These are phyloP conservation scores for Glycine tomentella DNA, from an alignment of 306 rosid species.

Conservation along the genomic window DNA sequence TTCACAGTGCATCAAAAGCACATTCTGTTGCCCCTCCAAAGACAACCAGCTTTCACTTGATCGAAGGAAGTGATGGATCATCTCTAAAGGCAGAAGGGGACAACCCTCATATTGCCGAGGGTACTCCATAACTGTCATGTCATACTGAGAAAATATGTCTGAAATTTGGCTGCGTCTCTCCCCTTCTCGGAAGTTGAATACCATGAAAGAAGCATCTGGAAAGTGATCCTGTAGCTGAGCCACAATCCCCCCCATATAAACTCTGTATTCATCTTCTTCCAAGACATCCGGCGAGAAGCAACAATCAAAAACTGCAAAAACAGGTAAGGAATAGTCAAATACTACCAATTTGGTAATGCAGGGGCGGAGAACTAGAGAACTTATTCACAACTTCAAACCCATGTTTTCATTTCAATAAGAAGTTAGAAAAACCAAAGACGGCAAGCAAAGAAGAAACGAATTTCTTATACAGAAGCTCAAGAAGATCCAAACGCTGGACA, in stretches of 20 bases:
- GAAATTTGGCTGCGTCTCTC: slow-evolving; percentile 77
- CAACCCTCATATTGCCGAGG: slow-evolving; percentile 94
- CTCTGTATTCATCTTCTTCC: slow-evolving; percentile 90
- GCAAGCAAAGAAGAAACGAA: slow-evolving; percentile 1
- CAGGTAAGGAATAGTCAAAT: slow-evolving; percentile 24
- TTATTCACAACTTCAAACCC: slow-evolving; percentile 3
- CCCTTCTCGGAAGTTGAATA: slow-evolving; percentile 95
- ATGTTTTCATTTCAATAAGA: neutral
- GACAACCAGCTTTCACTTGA: slow-evolving; percentile 99
- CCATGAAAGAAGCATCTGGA: slow-evolving; percentile 97
- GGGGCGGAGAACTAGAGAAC: neutral
- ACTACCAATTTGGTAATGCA: neutral
- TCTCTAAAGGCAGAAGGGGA: slow-evolving; percentile 89
- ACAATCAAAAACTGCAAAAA: slow-evolving; percentile 87
- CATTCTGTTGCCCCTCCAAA: slow-evolving; percentile 90
- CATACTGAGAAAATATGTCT: slow-evolving; percentile 87
- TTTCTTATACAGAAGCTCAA: slow-evolving; percentile 15
- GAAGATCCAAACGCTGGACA: slow-evolving; percentile 16
- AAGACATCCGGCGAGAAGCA: slow-evolving; percentile 92
- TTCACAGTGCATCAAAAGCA: slow-evolving; percentile 97
- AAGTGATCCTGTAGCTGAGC: slow-evolving; percentile 90
- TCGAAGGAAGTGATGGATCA: slow-evolving; percentile 97
- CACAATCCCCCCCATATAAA: slow-evolving; percentile 86
- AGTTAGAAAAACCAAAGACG: slow-evolving; percentile 22
- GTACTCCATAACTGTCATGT: slow-evolving; percentile 98